These are phyloP conservation scores for Myriosclerotinia duriaeana DNA, from an alignment of 2,329 filamentous ascomycete species.

Conservation along the genomic window DNA sequence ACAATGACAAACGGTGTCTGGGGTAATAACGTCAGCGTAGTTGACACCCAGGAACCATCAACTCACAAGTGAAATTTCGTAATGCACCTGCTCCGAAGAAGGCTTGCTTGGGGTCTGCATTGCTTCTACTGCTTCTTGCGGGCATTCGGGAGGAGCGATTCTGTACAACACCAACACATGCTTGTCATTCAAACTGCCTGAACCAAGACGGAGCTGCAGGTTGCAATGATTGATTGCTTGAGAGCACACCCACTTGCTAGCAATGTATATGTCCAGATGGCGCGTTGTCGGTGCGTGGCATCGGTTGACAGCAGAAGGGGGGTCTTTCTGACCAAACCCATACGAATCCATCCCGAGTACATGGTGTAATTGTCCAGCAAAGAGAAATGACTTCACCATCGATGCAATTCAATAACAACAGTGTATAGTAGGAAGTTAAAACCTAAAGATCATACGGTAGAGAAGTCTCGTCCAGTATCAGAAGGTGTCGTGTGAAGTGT, in stretches of 20 bases:
- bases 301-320: not conserved
- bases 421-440: not conserved
- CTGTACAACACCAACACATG: constrained; percentile 14
- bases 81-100: not conserved
- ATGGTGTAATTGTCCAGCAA: not conserved
- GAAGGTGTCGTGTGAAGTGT: not conserved
- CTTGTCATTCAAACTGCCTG: not conserved
- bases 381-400: constrained; percentile 4
- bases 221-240: not conserved
- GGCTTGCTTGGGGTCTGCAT: not conserved
- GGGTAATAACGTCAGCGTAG: not conserved
- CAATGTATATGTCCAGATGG: not conserved
- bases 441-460: not conserved
- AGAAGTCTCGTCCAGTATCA: constrained; percentile 11
- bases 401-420: not conserved
- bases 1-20: constrained; percentile 5
- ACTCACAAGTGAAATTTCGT: not conserved
- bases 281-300: not conserved
- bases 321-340: constrained; percentile 3
- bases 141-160: not conserved
- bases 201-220: constrained; percentile 1
- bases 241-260: not conserved
- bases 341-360: not conserved
- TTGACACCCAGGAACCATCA: not conserved
- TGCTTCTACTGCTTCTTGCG: not conserved